Evolutionary conservation across 495 filamentous ascomycete species (phyloP).

Genomic region (Durotheca rogersii): DNA sequence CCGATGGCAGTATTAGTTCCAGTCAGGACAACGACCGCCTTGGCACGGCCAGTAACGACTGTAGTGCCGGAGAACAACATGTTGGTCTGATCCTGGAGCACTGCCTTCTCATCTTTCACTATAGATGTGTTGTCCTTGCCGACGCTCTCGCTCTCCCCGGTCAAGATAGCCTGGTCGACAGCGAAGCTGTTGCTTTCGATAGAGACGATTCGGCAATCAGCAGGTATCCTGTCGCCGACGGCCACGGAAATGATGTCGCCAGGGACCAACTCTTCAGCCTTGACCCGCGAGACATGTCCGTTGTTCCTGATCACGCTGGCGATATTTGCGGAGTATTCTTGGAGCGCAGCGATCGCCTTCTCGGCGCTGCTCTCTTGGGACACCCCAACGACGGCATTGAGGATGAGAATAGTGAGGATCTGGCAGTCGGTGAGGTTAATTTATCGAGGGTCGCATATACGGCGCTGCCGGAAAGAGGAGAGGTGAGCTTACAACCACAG

Average conservation of each 20-base stretch:
- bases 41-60: constrained; percentile 91
- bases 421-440: constrained; percentile 36
- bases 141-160: constrained; percentile 97
- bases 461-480: neutral
- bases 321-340: constrained; percentile 98
- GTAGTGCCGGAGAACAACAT: constrained; percentile 99
- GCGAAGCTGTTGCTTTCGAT: constrained; percentile 97
- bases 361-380: constrained; percentile 98
- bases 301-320: constrained; percentile 84
- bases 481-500: constrained; percentile 78
- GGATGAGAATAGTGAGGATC: constrained; percentile 95
- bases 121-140: constrained; percentile 69
- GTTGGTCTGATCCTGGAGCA: constrained; percentile 97
- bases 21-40: constrained; percentile 87
- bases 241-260: constrained; percentile 89
- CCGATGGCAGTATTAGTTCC: constrained; percentile 92
- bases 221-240: constrained; percentile 94
- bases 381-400: constrained; percentile 96
- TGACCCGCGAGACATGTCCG: constrained; percentile 73
- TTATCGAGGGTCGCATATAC: constrained; percentile 13
- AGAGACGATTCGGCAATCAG: constrained; percentile 85
- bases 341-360: constrained; percentile 95
- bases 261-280: constrained; percentile 93
- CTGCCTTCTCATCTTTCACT: constrained; percentile 77
- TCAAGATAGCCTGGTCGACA: constrained; percentile 96